Base-by-base conservation (phyloP, 2,329 filamentous ascomycete genomes). In the Thielaviopsis ethacetica region DNA sequence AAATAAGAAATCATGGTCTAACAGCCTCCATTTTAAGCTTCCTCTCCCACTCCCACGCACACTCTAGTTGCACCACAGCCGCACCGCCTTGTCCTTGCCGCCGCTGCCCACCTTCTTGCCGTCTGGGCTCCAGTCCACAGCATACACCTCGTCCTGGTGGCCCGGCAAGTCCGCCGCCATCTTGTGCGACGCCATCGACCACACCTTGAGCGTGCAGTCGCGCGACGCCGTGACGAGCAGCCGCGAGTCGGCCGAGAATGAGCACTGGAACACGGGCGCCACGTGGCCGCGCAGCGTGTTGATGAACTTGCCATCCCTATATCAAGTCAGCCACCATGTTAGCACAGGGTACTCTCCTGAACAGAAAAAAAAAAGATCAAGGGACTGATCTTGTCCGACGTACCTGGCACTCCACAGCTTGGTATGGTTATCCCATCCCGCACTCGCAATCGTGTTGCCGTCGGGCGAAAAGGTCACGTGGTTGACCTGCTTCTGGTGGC, bases 401-500 rank as follows among this genome's bases (percentile, higher is more conserved):
- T 84, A 86, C 68, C 80, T 78, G 2, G 85, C 86, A 64, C 84
- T 88, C 91, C 91, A 97, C 26, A 96, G 73, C 72, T 95, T 95
- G 65, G 91, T 89, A 66, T 91, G 88, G 69, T 97, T 98, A 70
- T 98, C 93, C 74, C 91, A 98, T 3, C 85, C 85, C 9, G 88
- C 84, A 44, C 87, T 94, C 9, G 93, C 93, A 65, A 98, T 90
- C 61, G 91, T 79, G 9, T 81, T 77, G 38, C 90, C 91, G 67
- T 97, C 91, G 0, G 91, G 90, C 0, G 89, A 95, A 71, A 97
- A 97, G 0, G 85, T 86, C 54, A 97, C 91, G 68, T 96, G 88
- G 70, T 97, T 96, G 65, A 97, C 91, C 68, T 91, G 88, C 72
- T 97, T 97, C 69, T 96, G 89, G 67, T 98, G 93, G 1, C 93